Percentiles rank a stretch among this genome's conserved stretches.
phyloP scores from a whole-genome alignment of 129 eudicot genomes.

The Centaurea solstitialis region DNA sequence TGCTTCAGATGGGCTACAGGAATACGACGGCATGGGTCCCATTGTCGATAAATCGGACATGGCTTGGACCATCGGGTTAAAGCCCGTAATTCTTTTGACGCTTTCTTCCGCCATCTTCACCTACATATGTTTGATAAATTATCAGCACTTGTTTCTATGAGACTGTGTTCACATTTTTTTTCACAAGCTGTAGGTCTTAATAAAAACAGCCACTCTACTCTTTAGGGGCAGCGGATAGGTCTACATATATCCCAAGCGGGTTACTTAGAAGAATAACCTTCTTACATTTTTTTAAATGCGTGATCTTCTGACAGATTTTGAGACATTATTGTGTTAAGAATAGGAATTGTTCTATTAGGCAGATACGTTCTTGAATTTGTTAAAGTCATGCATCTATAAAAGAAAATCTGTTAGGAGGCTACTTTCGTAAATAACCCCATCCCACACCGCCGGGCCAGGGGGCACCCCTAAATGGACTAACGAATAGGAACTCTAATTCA shows the following conservation, averaged over 20 bases:
- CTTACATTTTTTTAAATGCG: not conserved
- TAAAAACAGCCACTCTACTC: too few species aligned
- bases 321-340: not conserved
- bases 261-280: too few species aligned
- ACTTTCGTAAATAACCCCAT: too few species aligned
- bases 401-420: too few species aligned
- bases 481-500: too few species aligned
- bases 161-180: too few species aligned
- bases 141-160: not conserved
- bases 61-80: constrained; percentile 77
- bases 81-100: constrained; percentile 90
- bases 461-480: too few species aligned
- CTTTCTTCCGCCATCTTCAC: constrained; percentile 99
- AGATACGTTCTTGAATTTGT: not conserved
- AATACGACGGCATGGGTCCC: constrained; percentile 62
- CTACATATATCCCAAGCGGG: too few species aligned
- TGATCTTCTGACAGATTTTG: not conserved
- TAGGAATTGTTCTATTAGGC: not conserved
- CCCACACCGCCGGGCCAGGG: too few species aligned
- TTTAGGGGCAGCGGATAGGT: too few species aligned
- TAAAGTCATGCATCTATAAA: too few species aligned
- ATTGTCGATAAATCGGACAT: constrained; percentile 85
- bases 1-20: constrained; percentile 69
- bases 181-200: too few species aligned
- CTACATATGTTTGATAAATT: constrained; percentile 29